A percentile compares a stretch with the other conserved stretches of the same genome.
Conservation (phyloP, 2,329 filamentous ascomycete genomes). For the Colletotrichum liriopes region DNA sequence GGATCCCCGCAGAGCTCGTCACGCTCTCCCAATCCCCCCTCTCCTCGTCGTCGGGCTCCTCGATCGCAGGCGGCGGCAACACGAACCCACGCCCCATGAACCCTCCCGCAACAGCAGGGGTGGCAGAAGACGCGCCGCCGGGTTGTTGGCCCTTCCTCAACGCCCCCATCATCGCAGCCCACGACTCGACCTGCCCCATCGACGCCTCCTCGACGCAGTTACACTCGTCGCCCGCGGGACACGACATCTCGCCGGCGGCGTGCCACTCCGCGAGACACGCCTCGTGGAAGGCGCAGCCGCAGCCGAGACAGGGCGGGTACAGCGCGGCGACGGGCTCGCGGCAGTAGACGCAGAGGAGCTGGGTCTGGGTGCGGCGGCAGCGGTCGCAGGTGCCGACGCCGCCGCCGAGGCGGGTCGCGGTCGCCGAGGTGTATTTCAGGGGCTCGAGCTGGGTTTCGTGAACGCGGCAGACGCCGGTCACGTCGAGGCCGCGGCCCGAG, state of each 20-base stretch:
- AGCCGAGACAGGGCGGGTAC: conserved; percentile 74
- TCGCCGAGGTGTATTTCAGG: conserved; percentile 62
- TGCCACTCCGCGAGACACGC: conserved; percentile 73
- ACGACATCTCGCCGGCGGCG: conserved; percentile 68
- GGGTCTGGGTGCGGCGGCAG: conserved; percentile 69
- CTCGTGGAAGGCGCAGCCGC: conserved; percentile 75
- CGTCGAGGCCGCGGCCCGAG: conserved; percentile 72
- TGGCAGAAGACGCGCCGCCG: neutral
- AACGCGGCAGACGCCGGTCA: conserved; percentile 74
- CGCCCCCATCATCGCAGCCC: conserved; percentile 69
- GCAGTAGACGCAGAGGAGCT: conserved; percentile 75
- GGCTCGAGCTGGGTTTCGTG: conserved; percentile 76
- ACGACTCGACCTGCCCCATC: conserved; percentile 72
- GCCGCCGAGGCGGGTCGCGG: conserved; percentile 58
- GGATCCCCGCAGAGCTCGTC: conserved; percentile 46
- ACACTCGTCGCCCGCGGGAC: conserved; percentile 77
- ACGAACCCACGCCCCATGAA: conserved; percentile 27
- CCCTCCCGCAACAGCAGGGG: conserved; percentile 4
- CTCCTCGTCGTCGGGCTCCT: conserved; percentile 51
- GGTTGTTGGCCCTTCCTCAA: conserved; percentile 52
- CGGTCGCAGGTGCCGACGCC: conserved; percentile 66
- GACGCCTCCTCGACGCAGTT: conserved; percentile 71
- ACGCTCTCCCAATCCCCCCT: conserved; percentile 57
- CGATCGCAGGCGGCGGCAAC: conserved; percentile 50
- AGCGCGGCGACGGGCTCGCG: conserved; percentile 72